Conservation (phyloP, 176 grass and related monocot genomes). For the Carex parvula region DNA sequence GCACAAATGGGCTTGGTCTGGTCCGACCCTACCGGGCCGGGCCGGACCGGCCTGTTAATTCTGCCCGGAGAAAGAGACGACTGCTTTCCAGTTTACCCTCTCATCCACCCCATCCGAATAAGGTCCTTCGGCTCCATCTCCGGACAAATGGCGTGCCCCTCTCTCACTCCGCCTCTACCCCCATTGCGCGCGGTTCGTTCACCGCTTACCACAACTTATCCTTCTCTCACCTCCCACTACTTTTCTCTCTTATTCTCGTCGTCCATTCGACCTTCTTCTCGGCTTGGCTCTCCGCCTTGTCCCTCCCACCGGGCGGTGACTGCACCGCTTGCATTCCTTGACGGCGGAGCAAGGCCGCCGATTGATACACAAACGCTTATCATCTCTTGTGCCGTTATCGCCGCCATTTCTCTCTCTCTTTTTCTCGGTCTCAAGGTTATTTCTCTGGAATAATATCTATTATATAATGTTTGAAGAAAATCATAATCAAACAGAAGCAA, state of each 20-base stretch:
- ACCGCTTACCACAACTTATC: slow-evolving; percentile 5
- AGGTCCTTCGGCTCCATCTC: neutral
- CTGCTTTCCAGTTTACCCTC: neutral
- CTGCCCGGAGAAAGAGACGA: neutral
- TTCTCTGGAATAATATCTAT: neutral
- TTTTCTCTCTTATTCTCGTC: slow-evolving; percentile 13
- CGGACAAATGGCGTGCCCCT: neutral
- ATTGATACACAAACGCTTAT: slow-evolving; percentile 80
- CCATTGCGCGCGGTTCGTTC: slow-evolving; percentile 24
- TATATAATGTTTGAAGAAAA: neutral
- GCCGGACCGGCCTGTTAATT: neutral
- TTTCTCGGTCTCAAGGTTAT: slow-evolving; percentile 75
- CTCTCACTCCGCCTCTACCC: neutral
- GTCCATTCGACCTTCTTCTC: neutral
- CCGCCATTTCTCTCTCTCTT: slow-evolving; percentile 62
- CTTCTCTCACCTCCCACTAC: neutral
- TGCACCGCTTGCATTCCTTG: slow-evolving; percentile 29
- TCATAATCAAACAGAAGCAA: neutral
- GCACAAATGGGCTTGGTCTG: neutral
- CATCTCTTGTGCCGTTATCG: slow-evolving; percentile 48
- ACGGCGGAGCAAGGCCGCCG: slow-evolving; percentile 34
- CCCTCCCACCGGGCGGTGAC: neutral
- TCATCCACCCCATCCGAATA: neutral
- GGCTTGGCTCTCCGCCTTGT: neutral
- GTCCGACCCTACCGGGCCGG: neutral